A percentile compares a stretch with the other conserved stretches of the same genome.
These are phyloP conservation scores for Spiraea crenata DNA, from an alignment of 331 rosid genomes.

Conservation along the genomic window DNA sequence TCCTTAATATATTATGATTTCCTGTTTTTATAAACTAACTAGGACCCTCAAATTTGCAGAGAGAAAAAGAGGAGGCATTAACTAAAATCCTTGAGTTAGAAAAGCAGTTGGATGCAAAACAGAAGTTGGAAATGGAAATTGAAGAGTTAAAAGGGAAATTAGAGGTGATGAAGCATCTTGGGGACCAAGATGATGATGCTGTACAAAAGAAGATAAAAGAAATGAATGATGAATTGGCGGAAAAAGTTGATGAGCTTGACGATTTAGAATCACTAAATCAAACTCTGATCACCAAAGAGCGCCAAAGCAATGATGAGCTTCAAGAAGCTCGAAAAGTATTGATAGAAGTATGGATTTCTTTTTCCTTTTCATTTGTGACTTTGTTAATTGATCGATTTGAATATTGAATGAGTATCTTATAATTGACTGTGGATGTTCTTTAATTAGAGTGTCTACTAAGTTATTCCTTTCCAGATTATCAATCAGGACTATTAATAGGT, in stretches of 20 bases:
- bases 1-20: constrained; percentile 10
- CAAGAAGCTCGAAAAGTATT: constrained; percentile 82
- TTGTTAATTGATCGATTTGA: background rate
- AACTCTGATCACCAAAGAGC: constrained; percentile 68
- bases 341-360: constrained; percentile 41
- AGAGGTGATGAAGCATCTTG: constrained; percentile 93
- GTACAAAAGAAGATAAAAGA: constrained; percentile 72
- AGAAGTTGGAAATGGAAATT: constrained; percentile 89
- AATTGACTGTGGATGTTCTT: too few species aligned
- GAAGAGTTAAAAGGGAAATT: constrained; percentile 83
- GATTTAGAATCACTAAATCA: constrained; percentile 46
- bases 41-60: constrained; percentile 40
- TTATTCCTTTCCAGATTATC: too few species aligned
- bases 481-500: too few species aligned
- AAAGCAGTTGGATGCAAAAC: constrained; percentile 87
- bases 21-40: constrained; percentile 13
- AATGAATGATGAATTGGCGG: constrained; percentile 55
- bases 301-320: constrained; percentile 83
- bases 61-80: constrained; percentile 82
- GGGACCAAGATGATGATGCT: constrained; percentile 78
- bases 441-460: too few species aligned
- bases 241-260: constrained; percentile 48
- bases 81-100: constrained; percentile 73
- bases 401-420: background rate
- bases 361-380: background rate